These are phyloP conservation scores for Termitomyces sp. DNA, from an alignment of 768 basidiomycete species.

Conservation along the genomic window DNA sequence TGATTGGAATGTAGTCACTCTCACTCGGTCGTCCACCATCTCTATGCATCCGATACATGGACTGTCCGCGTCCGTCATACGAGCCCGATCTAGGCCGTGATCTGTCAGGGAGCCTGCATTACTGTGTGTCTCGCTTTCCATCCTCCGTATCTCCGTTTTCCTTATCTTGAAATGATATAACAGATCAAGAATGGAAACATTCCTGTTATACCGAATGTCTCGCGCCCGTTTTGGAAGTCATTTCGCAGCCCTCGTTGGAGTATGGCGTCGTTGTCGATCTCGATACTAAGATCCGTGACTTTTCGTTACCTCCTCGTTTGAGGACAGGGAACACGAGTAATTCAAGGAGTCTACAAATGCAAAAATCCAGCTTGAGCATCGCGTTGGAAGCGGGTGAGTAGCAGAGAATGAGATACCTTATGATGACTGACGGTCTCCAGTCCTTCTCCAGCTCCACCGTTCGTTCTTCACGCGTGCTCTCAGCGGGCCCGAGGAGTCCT, in stretches of 20 bases:
- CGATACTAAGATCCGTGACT: constrained; percentile 60
- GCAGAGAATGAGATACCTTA: background rate
- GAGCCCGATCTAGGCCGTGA: constrained; percentile 35
- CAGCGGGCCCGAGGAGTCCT: constrained; percentile 52
- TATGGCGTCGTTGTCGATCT: constrained; percentile 51
- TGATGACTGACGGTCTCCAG: constrained; percentile 27
- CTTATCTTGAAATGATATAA: background rate
- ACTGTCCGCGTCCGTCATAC: constrained; percentile 50
- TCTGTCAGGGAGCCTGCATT: constrained; percentile 36
- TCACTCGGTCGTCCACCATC: constrained; percentile 70
- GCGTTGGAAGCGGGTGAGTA: constrained; percentile 59
- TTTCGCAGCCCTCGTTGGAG: constrained; percentile 51
- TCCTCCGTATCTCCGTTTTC: background rate
- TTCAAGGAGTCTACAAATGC: constrained; percentile 50
- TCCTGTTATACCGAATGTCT: constrained; percentile 58
- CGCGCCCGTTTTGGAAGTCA: constrained; percentile 57
- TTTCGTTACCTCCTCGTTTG: constrained; percentile 48
- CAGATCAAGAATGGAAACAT: constrained; percentile 74
- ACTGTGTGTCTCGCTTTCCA: constrained; percentile 29
- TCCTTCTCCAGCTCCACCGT: constrained; percentile 64
- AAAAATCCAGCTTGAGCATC: constrained; percentile 54
- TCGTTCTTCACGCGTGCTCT: constrained; percentile 66
- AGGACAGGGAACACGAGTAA: constrained; percentile 36
- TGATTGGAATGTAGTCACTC: constrained; percentile 38
- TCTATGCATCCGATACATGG: constrained; percentile 56